Evolutionary conservation across 495 filamentous ascomycete species (phyloP), one percentile per base, ranked within the genome.

Genomic region (Bacidia gigantensis): DNA sequence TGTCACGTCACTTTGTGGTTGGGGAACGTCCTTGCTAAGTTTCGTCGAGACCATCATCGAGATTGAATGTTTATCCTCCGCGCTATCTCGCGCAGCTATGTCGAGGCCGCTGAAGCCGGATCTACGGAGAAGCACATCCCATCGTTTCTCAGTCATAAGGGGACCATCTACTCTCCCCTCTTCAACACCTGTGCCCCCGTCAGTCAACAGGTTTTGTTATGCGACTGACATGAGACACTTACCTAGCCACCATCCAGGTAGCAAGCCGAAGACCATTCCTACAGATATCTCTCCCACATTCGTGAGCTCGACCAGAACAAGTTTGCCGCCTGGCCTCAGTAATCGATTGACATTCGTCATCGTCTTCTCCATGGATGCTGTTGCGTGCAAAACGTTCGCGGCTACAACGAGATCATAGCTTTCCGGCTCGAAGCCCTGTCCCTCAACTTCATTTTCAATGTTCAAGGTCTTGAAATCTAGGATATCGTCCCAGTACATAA

Each of bases 241-340:
- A 46, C 59, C 58, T 14, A 54, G 17, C 63, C 63, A 67, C 64
- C 64, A 67, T 2, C 61, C 63, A 3, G 53, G 53, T 29, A 56
- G 40, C 14, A 46, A 5, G 25, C 47, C 53, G 26, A 54, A 51
- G 3, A 62, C 12, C 17, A 51, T 12, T 0, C 56, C 61, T 22
- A 54, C 46, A 26, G 43, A 12, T 5, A 51, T 5, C 5, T 5
- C n/a, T 7, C 29, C 7, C 24, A 14, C 21, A 20, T 51, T 11
- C 9, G 18, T 38, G 11, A 22, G 10, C 26, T 57, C 55, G n/a
- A 53, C 24, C 35, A 57, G 25, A 18, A 63, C 39, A 2, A 63
- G 41, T 41, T 59, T 59, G n/a, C 60, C 60, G 5, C 54, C 54
- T 18, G 61, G 59, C n/a, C 52, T 57, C 9, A 64, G 38, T 11